Percentiles rank a stretch among this genome's conserved stretches.
Evolutionary conservation across 2,329 filamentous ascomycete species (phyloP).

Genomic region (Monosporascus sp.): DNA sequence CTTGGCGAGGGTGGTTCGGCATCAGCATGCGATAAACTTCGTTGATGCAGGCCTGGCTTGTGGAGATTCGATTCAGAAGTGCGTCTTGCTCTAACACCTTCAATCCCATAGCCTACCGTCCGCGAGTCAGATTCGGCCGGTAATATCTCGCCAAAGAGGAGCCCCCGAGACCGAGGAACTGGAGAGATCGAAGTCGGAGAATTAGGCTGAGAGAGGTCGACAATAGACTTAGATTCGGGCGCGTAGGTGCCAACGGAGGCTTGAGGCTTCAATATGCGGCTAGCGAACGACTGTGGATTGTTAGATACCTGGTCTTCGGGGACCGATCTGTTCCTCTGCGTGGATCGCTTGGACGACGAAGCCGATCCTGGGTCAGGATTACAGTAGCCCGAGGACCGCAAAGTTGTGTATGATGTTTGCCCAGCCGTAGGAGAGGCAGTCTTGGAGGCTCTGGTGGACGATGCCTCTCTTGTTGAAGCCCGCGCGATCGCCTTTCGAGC

Average conservation of each 20-base stretch:
- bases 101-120: slow-evolving; percentile 57
- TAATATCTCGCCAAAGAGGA: slow-evolving; percentile 72
- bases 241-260: slow-evolving; percentile 28
- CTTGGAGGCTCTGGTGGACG: slow-evolving; percentile 29
- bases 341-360: slow-evolving; percentile 26
- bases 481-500: slow-evolving; percentile 31
- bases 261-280: slow-evolving; percentile 51
- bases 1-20: slow-evolving; percentile 59
- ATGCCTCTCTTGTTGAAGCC: slow-evolving; percentile 30
- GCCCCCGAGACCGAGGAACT: slow-evolving; percentile 36
- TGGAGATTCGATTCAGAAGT: slow-evolving; percentile 68
- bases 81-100: slow-evolving; percentile 48
- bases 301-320: slow-evolving; percentile 47
- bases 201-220: slow-evolving; percentile 31
- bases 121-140: slow-evolving; percentile 50
- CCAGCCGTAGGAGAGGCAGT: slow-evolving; percentile 24
- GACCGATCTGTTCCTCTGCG: slow-evolving; percentile 42
- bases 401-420: slow-evolving; percentile 35
- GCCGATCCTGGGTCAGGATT: slow-evolving; percentile 24
- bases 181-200: slow-evolving; percentile 22
- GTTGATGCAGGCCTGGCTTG: slow-evolving; percentile 43
- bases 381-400: slow-evolving; percentile 33
- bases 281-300: slow-evolving; percentile 55
- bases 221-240: slow-evolving; percentile 39
- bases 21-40: slow-evolving; percentile 52